Percentiles rank a stretch among this genome's conserved stretches.
These are phyloP conservation scores for Ilyonectria sp. DNA, from an alignment of 2,329 filamentous ascomycete species.

Conservation along the genomic window DNA sequence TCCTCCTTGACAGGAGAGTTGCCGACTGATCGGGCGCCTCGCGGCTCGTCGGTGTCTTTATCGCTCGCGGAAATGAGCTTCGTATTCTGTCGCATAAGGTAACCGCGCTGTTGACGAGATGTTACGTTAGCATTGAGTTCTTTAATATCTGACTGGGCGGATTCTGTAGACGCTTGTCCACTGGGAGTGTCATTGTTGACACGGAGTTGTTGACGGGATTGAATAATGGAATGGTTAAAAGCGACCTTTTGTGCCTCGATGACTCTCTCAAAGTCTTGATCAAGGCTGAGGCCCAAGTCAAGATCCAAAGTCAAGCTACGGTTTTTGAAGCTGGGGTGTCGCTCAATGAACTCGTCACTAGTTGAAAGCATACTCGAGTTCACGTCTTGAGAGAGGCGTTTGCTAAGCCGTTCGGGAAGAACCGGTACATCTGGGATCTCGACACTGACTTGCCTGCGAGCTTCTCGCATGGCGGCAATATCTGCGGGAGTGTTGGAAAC, in stretches of 20 bases:
- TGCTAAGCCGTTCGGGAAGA: slow-evolving; percentile 74
- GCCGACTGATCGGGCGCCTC: slow-evolving; percentile 72
- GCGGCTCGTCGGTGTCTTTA: slow-evolving; percentile 72
- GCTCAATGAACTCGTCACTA: slow-evolving; percentile 65
- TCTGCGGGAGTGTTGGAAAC: slow-evolving; percentile 91
- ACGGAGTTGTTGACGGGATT: slow-evolving; percentile 43
- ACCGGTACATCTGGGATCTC: slow-evolving; percentile 74
- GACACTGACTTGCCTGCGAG: slow-evolving; percentile 86
- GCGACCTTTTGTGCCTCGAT: slow-evolving; percentile 97
- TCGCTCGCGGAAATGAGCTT: slow-evolving; percentile 96
- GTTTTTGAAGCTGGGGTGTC: slow-evolving; percentile 83
- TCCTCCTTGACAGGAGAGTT: slow-evolving; percentile 82
- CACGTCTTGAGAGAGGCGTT: slow-evolving; percentile 66
- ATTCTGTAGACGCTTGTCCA: slow-evolving; percentile 63
- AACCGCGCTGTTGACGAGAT: slow-evolving; percentile 86
- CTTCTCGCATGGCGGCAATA: slow-evolving; percentile 86
- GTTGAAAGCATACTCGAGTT: slow-evolving; percentile 55
- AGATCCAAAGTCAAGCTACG: slow-evolving; percentile 87
- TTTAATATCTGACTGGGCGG: slow-evolving; percentile 28
- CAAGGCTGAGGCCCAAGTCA: slow-evolving; percentile 87
- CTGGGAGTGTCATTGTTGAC: slow-evolving; percentile 44
- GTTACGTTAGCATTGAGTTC: slow-evolving; percentile 73
- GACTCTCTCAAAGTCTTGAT: slow-evolving; percentile 93
- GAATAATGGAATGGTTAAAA: slow-evolving; percentile 42
- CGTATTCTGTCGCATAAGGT: slow-evolving; percentile 98